Evolutionary conservation across 495 filamentous ascomycete genomes (phyloP), one percentile per base, ranked within the genome.

Genomic region (Halenospora varia): DNA sequence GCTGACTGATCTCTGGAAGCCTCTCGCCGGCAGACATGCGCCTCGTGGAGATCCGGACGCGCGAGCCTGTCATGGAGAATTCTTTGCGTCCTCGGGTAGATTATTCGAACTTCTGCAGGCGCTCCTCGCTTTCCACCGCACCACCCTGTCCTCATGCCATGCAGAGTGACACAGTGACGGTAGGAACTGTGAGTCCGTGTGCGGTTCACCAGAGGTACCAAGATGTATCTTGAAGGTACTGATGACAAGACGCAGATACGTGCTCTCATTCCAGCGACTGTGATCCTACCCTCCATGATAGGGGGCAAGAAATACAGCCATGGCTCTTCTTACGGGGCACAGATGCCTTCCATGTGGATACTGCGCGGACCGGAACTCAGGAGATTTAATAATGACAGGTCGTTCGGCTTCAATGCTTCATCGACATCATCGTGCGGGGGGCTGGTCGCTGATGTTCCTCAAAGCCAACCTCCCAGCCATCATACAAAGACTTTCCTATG

Each of bases 21-120:
- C 17, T 15, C 42, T 4, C 42, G 6, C n/a, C 42, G 42, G 42
- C 18, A 45, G 8, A 45, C 22, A 54, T 23, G 29, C 51, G 40
- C 40, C 51, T 54, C 35, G 19, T 54, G 39, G 51, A 54, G 51
- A 54, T 54, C 51, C 11, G 26, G 51, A 1, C 51, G 42, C 40
- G 19, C 35, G 35, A 25, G 51, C 17, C 40, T 35, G 51, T 15
- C 20, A 45, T 54, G 51, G 19, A 42, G 51, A 54, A 54, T 54
- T 54, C 2, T 54, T 45, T 54, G 51, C 51, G 35, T 42, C 51
- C 39, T 3, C 24, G 24, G 35, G 51, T 15, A 19, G 19, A 29
- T 4, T 53, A 29, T 18, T 53, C 17, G 42, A 15, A 6, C 42
- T 20, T 45, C 13, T n/a, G 42, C 18, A n/a, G n/a, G n/a, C n/a